phyloP scores from a whole-genome alignment of 257 asterid genomes.

The Nicotiana obtusifolia region DNA sequence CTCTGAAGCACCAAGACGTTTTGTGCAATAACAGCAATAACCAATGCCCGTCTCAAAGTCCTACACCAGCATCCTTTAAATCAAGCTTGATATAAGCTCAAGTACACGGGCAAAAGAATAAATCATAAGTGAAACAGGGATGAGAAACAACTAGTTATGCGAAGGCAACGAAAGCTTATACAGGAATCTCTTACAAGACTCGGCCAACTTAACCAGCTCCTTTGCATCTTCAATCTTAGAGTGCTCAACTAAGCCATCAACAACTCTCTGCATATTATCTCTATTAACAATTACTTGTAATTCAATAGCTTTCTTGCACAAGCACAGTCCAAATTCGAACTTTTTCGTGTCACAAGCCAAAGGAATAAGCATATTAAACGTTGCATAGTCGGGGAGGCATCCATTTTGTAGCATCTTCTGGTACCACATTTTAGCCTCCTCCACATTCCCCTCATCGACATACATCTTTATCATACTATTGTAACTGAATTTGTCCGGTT shows the following conservation, averaged over 20 bases:
- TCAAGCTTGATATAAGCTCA: not conserved
- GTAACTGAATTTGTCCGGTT: slow-evolving; percentile 32
- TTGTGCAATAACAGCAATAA: no score
- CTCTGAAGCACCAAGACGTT: no score
- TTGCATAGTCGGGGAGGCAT: slow-evolving; percentile 21
- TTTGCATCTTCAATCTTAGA: not conserved
- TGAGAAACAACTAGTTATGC: not conserved
- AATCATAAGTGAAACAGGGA: not conserved
- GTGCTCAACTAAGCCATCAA: not conserved
- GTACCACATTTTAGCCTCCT: slow-evolving; percentile 39
- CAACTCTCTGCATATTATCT: not conserved
- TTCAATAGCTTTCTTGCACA: slow-evolving; percentile 20
- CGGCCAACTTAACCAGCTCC: not conserved
- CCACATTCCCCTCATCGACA: slow-evolving; percentile 24
- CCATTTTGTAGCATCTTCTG: slow-evolving; percentile 20
- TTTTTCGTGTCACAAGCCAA: slow-evolving; percentile 32
- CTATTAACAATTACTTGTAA: not conserved
- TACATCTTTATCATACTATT: slow-evolving; percentile 35
- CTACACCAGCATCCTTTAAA: not conserved
- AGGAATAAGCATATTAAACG: slow-evolving; percentile 31
- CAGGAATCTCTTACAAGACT: not conserved
- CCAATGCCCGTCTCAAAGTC: no score
- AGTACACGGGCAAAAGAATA: not conserved
- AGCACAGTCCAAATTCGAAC: slow-evolving; percentile 32
- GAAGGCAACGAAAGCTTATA: not conserved